Base-by-base conservation (phyloP, 805 yeast species). In the Cyberlindnera galapagoensis region DNA sequence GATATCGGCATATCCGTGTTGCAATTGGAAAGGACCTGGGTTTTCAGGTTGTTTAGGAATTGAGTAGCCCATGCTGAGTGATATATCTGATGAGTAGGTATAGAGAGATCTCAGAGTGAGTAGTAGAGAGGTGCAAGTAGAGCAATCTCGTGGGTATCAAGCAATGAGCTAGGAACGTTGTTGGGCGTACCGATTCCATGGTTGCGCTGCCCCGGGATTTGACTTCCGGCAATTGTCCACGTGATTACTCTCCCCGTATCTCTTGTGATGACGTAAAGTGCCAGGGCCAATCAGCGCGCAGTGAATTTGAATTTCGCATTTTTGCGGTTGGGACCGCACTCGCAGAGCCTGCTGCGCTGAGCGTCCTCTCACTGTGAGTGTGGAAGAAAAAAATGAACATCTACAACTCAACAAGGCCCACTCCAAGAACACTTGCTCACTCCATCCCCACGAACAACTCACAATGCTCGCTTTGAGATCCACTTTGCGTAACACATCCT, bases 381-480 rank as follows among this genome's bases (percentile, higher is more conserved):
- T 20, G 25, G 34, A 39, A 40, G 39, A 36, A 31, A 36, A 34
- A 22, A 28, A 31, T 30, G 26, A 38, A 34, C 33, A 31, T 28
- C 31, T 26, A 30, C 31, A 27, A 19, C 17, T 14, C 16, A 17
- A 17, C n/a, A n/a, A 26, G 24, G 27, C 20, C 28, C 16, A 17
- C 15, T 11, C 7, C 17, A 14, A 17, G 12, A 18, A 19, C 11
- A 23, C 21, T 4, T 13, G 10, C 25, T 10, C 31, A 31, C 23
- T 28, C 26, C 36, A 26, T 34, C 33, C 25, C 33, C 23, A 22
- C 16, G 21, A 32, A 26, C 17, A 30, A 21, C 26, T 19, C 25
- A 39, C 35, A 38, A 50, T 50, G 54, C 51, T 48, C 40, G 44
- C 54, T 33, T 41, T 48, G 42, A 50, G 53, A 50, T 40, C 52